A percentile compares a stretch with the other conserved stretches of the same genome.
These are phyloP conservation scores for Penicillium sp. DNA, from an alignment of 2,329 filamentous ascomycete species.

Conservation along the genomic window DNA sequence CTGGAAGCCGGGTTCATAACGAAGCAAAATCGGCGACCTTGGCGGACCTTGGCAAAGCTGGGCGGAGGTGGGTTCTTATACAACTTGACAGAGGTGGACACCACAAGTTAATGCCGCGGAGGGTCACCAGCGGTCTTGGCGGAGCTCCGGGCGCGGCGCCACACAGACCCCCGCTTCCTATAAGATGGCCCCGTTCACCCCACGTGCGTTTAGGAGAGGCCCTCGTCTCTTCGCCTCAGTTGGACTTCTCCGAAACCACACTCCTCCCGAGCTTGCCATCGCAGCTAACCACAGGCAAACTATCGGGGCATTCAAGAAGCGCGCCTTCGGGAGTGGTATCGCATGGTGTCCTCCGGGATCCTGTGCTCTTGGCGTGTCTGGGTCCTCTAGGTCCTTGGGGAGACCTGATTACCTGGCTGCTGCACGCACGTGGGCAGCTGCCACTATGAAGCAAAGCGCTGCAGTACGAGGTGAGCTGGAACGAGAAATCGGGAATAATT, in stretches of 20 bases:
- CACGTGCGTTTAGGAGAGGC: slow-evolving; percentile 17
- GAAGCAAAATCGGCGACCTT: slow-evolving; percentile 22
- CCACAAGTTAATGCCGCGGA: background rate
- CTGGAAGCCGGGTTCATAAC: background rate
- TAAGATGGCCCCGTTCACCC: slow-evolving; percentile 10
- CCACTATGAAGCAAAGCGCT: background rate
- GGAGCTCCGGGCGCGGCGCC: slow-evolving; percentile 2
- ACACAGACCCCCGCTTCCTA: slow-evolving; percentile 18
- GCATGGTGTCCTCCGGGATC: background rate
- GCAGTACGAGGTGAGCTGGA: background rate
- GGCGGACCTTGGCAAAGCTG: slow-evolving; percentile 22
- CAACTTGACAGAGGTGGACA: background rate
- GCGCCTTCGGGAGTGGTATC: background rate
- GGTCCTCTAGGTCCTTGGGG: no score
- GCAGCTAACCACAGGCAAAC: background rate
- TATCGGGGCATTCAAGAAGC: background rate
- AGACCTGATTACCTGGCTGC: background rate
- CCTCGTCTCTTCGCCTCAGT: background rate
- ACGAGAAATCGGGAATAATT: no score
- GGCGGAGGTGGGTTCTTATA: slow-evolving; percentile 9
- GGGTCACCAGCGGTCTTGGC: slow-evolving; percentile 19
- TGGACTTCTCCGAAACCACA: background rate
- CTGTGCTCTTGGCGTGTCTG: background rate
- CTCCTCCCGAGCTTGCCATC: background rate
- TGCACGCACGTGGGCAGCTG: background rate